Percentiles rank a stretch among this genome's conserved stretches.
Conservation (phyloP, 2,329 filamentous ascomycete species). For the Thelonectria rubi region DNA sequence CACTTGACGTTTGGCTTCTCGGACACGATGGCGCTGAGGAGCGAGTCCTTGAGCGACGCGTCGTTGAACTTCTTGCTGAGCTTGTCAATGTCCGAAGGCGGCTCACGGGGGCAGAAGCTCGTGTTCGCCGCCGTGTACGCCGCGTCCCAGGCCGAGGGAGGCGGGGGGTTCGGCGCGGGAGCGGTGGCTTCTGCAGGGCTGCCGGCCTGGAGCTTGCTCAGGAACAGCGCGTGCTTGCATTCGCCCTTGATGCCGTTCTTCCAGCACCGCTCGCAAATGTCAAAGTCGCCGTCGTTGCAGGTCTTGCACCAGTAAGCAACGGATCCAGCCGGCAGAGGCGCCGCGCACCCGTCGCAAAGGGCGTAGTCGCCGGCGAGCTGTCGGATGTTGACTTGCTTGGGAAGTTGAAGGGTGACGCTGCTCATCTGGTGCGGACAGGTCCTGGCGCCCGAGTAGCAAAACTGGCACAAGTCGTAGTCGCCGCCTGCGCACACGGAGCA, state of each 20-base stretch:
- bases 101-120: background rate
- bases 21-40: constrained; percentile 15
- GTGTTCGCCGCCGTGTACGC: background rate
- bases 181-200: background rate
- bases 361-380: background rate
- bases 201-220: constrained; percentile 3
- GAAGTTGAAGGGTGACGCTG: background rate
- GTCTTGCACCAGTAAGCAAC: constrained; percentile 11
- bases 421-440: constrained; percentile 3
- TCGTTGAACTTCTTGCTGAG: constrained; percentile 18
- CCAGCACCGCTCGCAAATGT: constrained; percentile 24
- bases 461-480: constrained; percentile 20
- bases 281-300: constrained; percentile 20
- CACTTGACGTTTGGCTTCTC: constrained; percentile 27
- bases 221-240: constrained; percentile 8
- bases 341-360: constrained; percentile 15
- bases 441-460: constrained; percentile 10
- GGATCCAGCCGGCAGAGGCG: background rate
- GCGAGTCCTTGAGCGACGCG: constrained; percentile 17
- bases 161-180: background rate
- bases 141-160: background rate
- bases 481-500: constrained; percentile 18
- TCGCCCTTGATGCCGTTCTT: background rate
- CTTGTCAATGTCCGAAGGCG: constrained; percentile 12
- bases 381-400: background rate